Conservation (phyloP, 2,329 filamentous ascomycete genomes). For the Exophiala lecanii-corni region DNA sequence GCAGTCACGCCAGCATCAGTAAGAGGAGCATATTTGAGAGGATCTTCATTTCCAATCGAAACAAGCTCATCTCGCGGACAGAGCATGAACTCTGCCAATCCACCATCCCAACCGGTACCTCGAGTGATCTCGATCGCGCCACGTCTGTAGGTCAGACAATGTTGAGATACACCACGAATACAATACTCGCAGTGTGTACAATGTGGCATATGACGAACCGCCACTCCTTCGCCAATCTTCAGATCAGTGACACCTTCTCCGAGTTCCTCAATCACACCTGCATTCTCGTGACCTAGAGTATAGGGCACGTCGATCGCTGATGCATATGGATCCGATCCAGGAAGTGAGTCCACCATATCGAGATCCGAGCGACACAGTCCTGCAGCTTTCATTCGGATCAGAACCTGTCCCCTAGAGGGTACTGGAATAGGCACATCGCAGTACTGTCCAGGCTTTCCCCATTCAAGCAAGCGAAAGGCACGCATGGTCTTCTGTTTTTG, state of each 20-base stretch:
- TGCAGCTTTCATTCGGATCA: conserved; percentile 25
- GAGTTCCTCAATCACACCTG: conserved; percentile 11
- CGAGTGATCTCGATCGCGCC: conserved; percentile 15
- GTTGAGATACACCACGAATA: conserved; percentile 13
- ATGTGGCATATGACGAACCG: conserved; percentile 20
- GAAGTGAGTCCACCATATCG: conserved; percentile 16
- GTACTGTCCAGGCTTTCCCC: conserved; percentile 17
- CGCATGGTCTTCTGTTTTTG: conserved; percentile 11
- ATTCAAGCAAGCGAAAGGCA: conserved; percentile 12
- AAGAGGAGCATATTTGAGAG: conserved; percentile 14
- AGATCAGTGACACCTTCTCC: conserved; percentile 17
- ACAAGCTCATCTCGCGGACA: conserved; percentile 17
- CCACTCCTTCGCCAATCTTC: conserved; percentile 18
- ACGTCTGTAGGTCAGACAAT: conserved; percentile 14
- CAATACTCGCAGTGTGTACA: conserved; percentile 19
- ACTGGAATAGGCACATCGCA: conserved; percentile 15
- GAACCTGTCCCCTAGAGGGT: conserved; percentile 19
- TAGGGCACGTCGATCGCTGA: conserved; percentile 11
- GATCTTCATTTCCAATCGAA: conserved; percentile 13
- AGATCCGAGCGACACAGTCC: conserved; percentile 28
- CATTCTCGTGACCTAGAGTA: conserved; percentile 44
- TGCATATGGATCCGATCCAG: conserved; percentile 16
- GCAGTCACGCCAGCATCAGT: conserved; percentile 20
- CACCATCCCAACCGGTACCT: conserved; percentile 18
- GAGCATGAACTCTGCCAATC: conserved; percentile 17